phyloP scores from a whole-genome alignment of 208 protist species.

The Acanthamoeba castellanii region DNA sequence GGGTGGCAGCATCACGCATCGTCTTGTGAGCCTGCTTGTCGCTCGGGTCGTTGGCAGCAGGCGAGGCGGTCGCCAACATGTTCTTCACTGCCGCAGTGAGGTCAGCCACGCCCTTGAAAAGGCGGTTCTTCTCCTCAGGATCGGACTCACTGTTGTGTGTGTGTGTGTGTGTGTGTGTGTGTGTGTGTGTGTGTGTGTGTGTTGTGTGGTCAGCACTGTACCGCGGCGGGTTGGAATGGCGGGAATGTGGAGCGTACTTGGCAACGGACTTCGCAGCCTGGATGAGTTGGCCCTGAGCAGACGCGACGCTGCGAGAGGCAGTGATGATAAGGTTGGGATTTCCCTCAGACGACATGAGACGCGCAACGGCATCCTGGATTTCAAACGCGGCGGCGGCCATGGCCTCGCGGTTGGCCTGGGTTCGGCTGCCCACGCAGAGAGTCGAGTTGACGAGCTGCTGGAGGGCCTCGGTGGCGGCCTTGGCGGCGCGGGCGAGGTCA shows the following conservation, averaged over 20 bases:
- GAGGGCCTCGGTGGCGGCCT: conserved; percentile 73
- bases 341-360: conserved; percentile 73
- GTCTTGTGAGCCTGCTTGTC: conserved; percentile 66
- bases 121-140: conserved; percentile 71
- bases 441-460: conserved; percentile 73
- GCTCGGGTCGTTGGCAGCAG: conserved; percentile 64
- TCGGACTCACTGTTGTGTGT: conserved; percentile 52
- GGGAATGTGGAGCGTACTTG: conserved; percentile 71
- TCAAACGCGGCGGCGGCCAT: conserved; percentile 73
- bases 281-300: conserved; percentile 64
- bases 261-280: conserved; percentile 73
- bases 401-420: conserved; percentile 72
- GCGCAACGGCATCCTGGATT: conserved; percentile 74
- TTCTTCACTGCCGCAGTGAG: conserved; percentile 62
- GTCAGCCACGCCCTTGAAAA: conserved; percentile 74
- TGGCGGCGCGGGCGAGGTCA: conserved; percentile 70
- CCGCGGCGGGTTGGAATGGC: no score
- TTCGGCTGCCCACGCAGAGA: conserved; percentile 68
- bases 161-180: no score
- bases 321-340: conserved; percentile 72
- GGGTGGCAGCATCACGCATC: conserved; percentile 52
- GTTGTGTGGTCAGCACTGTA: no score
- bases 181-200: no score
- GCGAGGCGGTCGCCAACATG: conserved; percentile 58
- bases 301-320: conserved; percentile 29